Evolutionary conservation across 768 basidiomycete species (phyloP).

Genomic region (Mycena floridula): DNA sequence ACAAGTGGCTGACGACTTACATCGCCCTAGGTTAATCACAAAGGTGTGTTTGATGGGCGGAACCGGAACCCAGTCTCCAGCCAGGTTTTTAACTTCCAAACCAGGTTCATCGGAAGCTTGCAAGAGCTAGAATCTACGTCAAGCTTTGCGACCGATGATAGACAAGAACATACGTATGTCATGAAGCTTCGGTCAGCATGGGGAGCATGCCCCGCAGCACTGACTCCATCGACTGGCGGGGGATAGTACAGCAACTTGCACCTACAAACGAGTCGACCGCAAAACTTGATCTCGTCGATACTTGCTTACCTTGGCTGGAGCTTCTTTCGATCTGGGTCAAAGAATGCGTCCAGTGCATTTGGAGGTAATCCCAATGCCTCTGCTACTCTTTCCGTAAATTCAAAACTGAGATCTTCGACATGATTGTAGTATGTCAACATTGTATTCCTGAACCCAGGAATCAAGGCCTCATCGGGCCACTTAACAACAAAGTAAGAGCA

Average conservation of each 20-base stretch:
- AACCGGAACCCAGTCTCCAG: slow-evolving; percentile 51
- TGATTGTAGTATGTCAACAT: slow-evolving; percentile 35
- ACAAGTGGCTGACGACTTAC: neutral
- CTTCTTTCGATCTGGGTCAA: slow-evolving; percentile 37
- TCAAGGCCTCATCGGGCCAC: slow-evolving; percentile 4
- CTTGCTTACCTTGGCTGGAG: no score
- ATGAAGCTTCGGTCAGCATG: slow-evolving; percentile 4
- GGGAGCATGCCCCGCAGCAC: slow-evolving; percentile 1
- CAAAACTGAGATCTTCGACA: slow-evolving; percentile 36
- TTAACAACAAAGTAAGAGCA: slow-evolving; percentile 5
- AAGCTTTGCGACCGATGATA: neutral
- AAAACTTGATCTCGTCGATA: no score
- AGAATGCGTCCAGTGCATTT: slow-evolving; percentile 36
- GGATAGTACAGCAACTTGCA: slow-evolving; percentile 47
- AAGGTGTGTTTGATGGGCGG: slow-evolving; percentile 49
- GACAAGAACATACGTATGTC: slow-evolving; percentile 1
- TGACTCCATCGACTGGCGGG: slow-evolving; percentile 18
- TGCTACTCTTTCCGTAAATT: slow-evolving; percentile 36
- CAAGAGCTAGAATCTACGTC: slow-evolving; percentile 30
- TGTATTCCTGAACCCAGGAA: slow-evolving; percentile 44
- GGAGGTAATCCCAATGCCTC: slow-evolving; percentile 41
- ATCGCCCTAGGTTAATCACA: slow-evolving; percentile 33
- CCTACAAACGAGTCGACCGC: no score
- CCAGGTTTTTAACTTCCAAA: slow-evolving; percentile 51
- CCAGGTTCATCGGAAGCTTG: slow-evolving; percentile 51